Conservation (phyloP, 305 asterid genomes). For the Euphrasia arctica region DNA sequence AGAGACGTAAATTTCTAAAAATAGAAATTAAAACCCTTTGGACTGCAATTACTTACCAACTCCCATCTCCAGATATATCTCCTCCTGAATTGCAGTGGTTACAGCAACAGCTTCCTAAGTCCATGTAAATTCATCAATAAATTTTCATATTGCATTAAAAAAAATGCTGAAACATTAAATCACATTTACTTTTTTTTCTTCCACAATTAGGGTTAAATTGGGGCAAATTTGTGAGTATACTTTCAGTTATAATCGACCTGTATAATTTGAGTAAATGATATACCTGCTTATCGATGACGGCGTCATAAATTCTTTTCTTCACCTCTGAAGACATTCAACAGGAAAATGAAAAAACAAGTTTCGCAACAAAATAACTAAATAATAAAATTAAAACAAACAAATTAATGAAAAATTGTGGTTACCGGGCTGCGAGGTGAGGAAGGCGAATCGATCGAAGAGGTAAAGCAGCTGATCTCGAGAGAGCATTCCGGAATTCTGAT, state of each 20-base stretch:
- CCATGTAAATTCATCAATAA: conserved; percentile 17
- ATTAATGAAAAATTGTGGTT: conserved; percentile 1
- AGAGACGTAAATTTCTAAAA: conserved; percentile 1
- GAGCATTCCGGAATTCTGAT: conserved; percentile 55
- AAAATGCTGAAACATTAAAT: background rate
- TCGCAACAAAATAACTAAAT: conserved; percentile 9
- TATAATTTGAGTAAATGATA: conserved; percentile 6
- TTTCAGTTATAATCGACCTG: too few species aligned
- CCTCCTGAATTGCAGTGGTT: conserved; percentile 80
- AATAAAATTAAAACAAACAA: background rate
- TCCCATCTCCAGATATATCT: conserved; percentile 76
- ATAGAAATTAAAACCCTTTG: background rate
- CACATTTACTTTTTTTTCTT: too few species aligned
- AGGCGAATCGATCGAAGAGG: conserved; percentile 69
- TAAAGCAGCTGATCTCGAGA: conserved; percentile 66
- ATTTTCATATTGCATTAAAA: conserved; percentile 1
- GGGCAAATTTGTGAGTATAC: background rate
- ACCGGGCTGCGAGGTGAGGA: conserved; percentile 75
- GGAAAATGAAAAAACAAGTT: background rate
- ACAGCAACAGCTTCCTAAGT: conserved; percentile 81
- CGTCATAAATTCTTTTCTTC: conserved; percentile 76
- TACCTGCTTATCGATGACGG: conserved; percentile 77
- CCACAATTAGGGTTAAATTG: background rate
- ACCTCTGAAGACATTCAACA: conserved; percentile 46
- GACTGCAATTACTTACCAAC: conserved; percentile 58